Evolutionary conservation across 1,284 basidiomycete species (phyloP), one percentile per base, ranked within the genome.

Genomic region (Trametes pubescens): DNA sequence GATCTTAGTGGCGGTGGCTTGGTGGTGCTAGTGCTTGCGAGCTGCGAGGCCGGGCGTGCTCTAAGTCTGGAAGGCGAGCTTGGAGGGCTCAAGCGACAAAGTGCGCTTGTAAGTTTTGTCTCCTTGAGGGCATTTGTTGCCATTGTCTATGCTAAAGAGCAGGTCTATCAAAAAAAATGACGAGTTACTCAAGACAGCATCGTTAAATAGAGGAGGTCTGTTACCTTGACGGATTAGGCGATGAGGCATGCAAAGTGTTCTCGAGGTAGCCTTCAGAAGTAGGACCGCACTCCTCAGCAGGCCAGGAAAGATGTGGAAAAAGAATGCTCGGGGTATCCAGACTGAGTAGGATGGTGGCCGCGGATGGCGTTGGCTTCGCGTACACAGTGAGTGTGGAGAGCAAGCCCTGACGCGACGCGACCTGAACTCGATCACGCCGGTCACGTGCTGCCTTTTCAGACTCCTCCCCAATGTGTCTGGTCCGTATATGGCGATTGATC

Each of bases 51-150:
- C 7, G 53, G 18, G 13, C 61, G 62, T 2, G 34, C 24, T 7
- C 48, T 38, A 5, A 18, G 22, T 24, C 56, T 57, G 1, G 67
- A 61, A 0, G 66, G 66, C 4, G 68, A 68, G 46, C 29, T 59
- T 0, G 68, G 70, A 1, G 67, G 67, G 18, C 58, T 69, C 11
- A 71, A 44, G 3, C 65, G 65, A 46, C 62, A 66, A 7, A 69
- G 22, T 14, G 64, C 46, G 1, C 54, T 47, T n/a, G 65, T 38
- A 1, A 67, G 51, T 44, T 61, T 69, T 22, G 64, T 53, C 14
- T 70, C 69, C 47, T 69, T 70, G 13, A 68, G 24, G 0, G 64
- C 66, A 40, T 65, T 59, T 21, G 61, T 13, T 4, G 56, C 56
- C 66, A 68, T 68, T 2, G 9, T 37, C 11, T 10, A 4, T 4